Evolutionary conservation across 176 grass and related monocot species (phyloP), one percentile per base, ranked within the genome.

Genomic region (Poa annua): DNA sequence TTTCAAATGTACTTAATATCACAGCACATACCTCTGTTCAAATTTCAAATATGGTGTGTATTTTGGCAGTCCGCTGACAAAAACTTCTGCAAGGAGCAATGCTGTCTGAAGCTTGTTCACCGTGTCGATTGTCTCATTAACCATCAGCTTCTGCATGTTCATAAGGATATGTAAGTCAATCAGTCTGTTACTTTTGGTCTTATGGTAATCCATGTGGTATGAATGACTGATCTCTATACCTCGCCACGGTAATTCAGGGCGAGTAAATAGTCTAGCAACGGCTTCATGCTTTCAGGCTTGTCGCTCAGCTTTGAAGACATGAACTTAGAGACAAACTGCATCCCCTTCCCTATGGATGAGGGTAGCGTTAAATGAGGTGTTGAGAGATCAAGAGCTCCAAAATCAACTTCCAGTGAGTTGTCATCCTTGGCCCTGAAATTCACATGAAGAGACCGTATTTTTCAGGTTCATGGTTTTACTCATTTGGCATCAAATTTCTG

Each of bases 21-120:
- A 11, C 57, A 45, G 49, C 17, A 24, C 50, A 35, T 79, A 97
- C 95, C 96, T 99, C 16, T 87, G 93, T 39, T 95, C 96, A 81
- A 99, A 96, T 83, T 96, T 93, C 33, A 85, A 68, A 59, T 88
- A 96, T 78, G 87, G 93, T 3, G 96, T 93, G 91, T 82, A 85
- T 85, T 71, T 93, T 24, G 93, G 91, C 38, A 92, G 85, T 36
- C 87, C 89, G 11, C 91, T 90, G 12, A 93, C 89, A 22, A 80
- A 90, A 45, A 92, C 89, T 85, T 99, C 93, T 52, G 96, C 92
- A 33, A 96, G 85, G 53, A 99, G 91, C 75, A 99, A 82, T 7
- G 91, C 96, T 47, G 91, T 92, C 77, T 93, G 96, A 82, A 99
- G 91, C 69, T 99, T 99, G 85, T 87, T 90, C 73, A 99, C 93